A percentile compares a stretch with the other conserved stretches of the same genome.
These are phyloP conservation scores for Taphrina confusa DNA, from an alignment of 1,139 yeast genomes.

Conservation along the genomic window DNA sequence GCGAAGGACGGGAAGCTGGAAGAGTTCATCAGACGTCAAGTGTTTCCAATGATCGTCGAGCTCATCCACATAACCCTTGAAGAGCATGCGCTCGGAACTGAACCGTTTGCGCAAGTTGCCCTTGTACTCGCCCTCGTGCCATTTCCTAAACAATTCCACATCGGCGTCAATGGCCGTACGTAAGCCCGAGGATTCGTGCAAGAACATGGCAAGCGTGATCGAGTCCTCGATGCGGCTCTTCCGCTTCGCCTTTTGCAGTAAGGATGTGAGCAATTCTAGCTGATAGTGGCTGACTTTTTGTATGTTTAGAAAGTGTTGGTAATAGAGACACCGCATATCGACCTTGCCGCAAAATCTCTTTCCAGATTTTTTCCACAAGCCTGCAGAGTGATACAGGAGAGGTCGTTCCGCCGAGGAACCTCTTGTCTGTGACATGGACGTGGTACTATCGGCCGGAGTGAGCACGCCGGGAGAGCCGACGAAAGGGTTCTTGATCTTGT, in stretches of 20 bases:
- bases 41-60: conserved; percentile 23
- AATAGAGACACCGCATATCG: conserved; percentile 25
- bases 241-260: conserved; percentile 14
- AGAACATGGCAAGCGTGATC: conserved; percentile 14
- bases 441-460: conserved; percentile 16
- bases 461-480: conserved; percentile 3
- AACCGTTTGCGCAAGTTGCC: conserved; percentile 2
- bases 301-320: conserved; percentile 23
- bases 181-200: conserved; percentile 22
- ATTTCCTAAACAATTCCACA: conserved; percentile 15
- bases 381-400: conserved; percentile 10
- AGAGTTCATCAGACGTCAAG: conserved; percentile 18
- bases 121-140: conserved; percentile 22
- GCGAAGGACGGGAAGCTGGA: conserved; percentile 18
- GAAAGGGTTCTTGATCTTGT: conserved; percentile 6
- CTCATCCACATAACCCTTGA: conserved; percentile 24
- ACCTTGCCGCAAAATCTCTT: conserved; percentile 15
- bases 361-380: conserved; percentile 11
- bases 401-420: neutral
- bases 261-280: conserved; percentile 2
- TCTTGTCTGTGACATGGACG: neutral
- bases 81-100: conserved; percentile 22
- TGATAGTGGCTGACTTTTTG: conserved; percentile 20
- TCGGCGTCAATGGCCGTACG: conserved; percentile 14
- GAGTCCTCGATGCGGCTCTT: conserved; percentile 20